Evolutionary conservation across 2,329 filamentous ascomycete species (phyloP).

Genomic region (Aureobasidium zeae): DNA sequence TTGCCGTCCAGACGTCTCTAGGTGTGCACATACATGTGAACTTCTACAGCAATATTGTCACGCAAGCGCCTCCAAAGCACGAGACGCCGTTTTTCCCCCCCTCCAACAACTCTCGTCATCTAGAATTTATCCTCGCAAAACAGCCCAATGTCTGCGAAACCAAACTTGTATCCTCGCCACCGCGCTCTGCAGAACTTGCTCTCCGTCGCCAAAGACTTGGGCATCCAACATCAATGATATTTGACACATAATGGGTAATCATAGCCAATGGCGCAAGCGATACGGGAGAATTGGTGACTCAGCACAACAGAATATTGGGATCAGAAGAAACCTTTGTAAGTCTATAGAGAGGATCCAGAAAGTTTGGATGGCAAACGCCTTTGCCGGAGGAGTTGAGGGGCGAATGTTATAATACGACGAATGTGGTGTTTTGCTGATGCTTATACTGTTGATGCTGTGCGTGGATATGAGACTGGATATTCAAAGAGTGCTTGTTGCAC

Average conservation of each 20-base stretch:
- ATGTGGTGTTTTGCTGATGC: not conserved
- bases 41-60: constrained; percentile 37
- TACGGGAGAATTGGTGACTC: constrained; percentile 28
- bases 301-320: not conserved
- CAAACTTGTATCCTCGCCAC: constrained; percentile 51
- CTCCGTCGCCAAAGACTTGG: constrained; percentile 44
- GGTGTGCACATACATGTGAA: constrained; percentile 49
- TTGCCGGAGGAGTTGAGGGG: not conserved
- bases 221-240: constrained; percentile 46
- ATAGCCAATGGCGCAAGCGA: constrained; percentile 41
- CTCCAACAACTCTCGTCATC: constrained; percentile 25
- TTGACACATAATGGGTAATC: constrained; percentile 43
- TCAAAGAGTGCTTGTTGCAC: no score
- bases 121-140: constrained; percentile 38
- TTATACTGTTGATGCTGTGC: constrained; percentile 4
- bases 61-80: constrained; percentile 14
- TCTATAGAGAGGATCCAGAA: not conserved
- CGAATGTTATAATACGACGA: not conserved
- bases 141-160: constrained; percentile 44
- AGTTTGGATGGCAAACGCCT: not conserved
- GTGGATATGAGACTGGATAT: constrained; percentile 1
- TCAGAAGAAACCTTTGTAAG: not conserved
- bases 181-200: constrained; percentile 43
- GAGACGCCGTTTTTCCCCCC: constrained; percentile 1
- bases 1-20: constrained; percentile 44